phyloP scores from a whole-genome alignment of 2,329 filamentous ascomycete species.

The Trichothecium roseum region DNA sequence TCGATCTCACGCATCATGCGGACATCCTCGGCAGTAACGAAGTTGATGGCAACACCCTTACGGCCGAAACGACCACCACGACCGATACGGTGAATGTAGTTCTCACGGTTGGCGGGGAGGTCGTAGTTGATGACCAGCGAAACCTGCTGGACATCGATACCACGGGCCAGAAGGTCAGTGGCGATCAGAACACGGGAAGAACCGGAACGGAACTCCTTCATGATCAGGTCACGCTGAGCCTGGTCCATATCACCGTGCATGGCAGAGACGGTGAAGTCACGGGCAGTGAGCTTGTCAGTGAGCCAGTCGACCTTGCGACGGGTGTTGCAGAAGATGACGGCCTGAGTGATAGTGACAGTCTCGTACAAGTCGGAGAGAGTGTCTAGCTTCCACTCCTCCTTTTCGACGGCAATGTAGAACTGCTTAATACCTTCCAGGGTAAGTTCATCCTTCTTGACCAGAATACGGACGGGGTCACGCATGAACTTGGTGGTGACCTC shows the following conservation, averaged over 20 bases:
- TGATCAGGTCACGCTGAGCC: slow-evolving; percentile 94
- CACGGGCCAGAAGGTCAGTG: slow-evolving; percentile 94
- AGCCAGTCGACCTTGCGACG: slow-evolving; percentile 99
- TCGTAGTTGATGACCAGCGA: slow-evolving; percentile 99
- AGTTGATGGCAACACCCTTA: slow-evolving; percentile 99
- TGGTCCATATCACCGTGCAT: slow-evolving; percentile 99
- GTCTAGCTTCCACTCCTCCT: slow-evolving; percentile 99
- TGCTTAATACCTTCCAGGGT: slow-evolving; percentile 99
- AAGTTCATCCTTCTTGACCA: slow-evolving; percentile 99
- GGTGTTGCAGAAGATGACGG: slow-evolving; percentile 99
- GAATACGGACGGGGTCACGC: slow-evolving; percentile 96
- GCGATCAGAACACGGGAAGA: slow-evolving; percentile 98
- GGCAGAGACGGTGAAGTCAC: slow-evolving; percentile 98
- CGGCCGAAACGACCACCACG: slow-evolving; percentile 99
- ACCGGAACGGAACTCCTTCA: slow-evolving; percentile 99
- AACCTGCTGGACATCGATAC: slow-evolving; percentile 99
- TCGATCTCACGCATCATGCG: slow-evolving; percentile 99
- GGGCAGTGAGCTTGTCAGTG: slow-evolving; percentile 95
- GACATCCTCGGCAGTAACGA: slow-evolving; percentile 97
- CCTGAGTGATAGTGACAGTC: slow-evolving; percentile 98
- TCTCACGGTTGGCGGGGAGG: slow-evolving; percentile 95
- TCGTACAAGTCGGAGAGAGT: slow-evolving; percentile 98
- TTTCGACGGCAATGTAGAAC: slow-evolving; percentile 99
- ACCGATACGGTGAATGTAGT: slow-evolving; percentile 99
- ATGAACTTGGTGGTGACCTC: slow-evolving; percentile 99